Conservation (phyloP, 1,284 basidiomycete genomes). For the Ceratobasidium sp. region DNA sequence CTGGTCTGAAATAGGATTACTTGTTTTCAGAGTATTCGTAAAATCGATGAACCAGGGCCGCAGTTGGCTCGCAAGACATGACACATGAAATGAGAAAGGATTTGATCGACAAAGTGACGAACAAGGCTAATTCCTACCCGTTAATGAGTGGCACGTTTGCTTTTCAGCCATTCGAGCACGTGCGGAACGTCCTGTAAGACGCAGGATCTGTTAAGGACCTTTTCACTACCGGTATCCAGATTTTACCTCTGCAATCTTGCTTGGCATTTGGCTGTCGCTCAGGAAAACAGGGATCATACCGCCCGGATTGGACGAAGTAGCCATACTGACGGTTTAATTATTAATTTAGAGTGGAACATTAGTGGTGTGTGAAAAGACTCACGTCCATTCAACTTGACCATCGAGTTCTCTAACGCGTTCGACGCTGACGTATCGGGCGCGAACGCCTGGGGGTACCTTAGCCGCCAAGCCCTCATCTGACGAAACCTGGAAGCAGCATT, state of each 20-base stretch:
- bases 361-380: too few species aligned
- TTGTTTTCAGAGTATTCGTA: too few species aligned
- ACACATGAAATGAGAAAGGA: too few species aligned
- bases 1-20: too few species aligned
- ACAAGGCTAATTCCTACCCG: too few species aligned
- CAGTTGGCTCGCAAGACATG: too few species aligned
- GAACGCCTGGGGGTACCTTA: constrained; percentile 27
- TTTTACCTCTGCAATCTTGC: constrained; percentile 26
- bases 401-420: constrained; percentile 22
- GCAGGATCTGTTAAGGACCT: neutral
- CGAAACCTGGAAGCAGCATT: constrained; percentile 1
- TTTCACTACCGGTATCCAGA: neutral
- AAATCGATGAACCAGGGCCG: too few species aligned
- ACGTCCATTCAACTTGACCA: constrained; percentile 36
- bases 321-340: too few species aligned
- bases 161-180: constrained; percentile 29
- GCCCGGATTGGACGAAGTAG: constrained; percentile 25
- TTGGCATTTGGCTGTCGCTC: constrained; percentile 26
- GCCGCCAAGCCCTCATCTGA: neutral
- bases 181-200: constrained; percentile 35
- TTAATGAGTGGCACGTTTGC: neutral
- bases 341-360: too few species aligned
- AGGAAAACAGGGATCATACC: constrained; percentile 23
- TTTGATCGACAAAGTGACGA: too few species aligned
- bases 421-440: constrained; percentile 33